Evolutionary conservation across 805 yeast genomes (phyloP).

Genomic region (Sporopachydermia quercuum): DNA sequence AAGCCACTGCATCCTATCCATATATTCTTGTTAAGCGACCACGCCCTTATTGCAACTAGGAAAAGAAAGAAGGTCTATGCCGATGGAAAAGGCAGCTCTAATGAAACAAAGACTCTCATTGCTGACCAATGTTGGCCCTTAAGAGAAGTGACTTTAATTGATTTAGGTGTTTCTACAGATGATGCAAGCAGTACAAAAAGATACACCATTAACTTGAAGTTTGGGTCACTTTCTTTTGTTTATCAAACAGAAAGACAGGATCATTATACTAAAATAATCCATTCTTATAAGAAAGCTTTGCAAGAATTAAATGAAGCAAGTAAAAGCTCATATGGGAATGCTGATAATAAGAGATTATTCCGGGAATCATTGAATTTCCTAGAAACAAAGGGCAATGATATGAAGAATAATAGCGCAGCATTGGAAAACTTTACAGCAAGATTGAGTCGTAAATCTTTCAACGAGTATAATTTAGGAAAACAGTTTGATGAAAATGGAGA

Average conservation of each 20-base stretch:
- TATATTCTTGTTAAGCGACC: constrained; percentile 63
- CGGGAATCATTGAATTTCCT: constrained; percentile 6
- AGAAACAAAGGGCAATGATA: constrained; percentile 5
- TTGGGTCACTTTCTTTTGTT: constrained; percentile 34
- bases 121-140: constrained; percentile 76
- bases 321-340: constrained; percentile 2
- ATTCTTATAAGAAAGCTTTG: constrained; percentile 45
- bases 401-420: background rate
- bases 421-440: background rate
- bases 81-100: constrained; percentile 16
- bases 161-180: constrained; percentile 17
- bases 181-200: constrained; percentile 11
- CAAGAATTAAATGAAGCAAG: constrained; percentile 36
- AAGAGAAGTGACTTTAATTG: constrained; percentile 36
- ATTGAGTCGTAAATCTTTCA: background rate
- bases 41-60: constrained; percentile 57
- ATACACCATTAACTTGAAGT: constrained; percentile 27
- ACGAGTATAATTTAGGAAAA: constrained; percentile 1
- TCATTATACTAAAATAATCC: constrained; percentile 32
- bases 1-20: constrained; percentile 66
- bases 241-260: constrained; percentile 18
- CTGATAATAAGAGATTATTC: constrained; percentile 3
- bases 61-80: constrained; percentile 23
- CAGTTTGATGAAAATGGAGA: background rate
- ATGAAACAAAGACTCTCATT: constrained; percentile 17